Percentiles rank a stretch among this genome's conserved stretches.
Evolutionary conservation across 2,329 filamentous ascomycete species (phyloP).

Genomic region (Decorospora gaudefroyi): DNA sequence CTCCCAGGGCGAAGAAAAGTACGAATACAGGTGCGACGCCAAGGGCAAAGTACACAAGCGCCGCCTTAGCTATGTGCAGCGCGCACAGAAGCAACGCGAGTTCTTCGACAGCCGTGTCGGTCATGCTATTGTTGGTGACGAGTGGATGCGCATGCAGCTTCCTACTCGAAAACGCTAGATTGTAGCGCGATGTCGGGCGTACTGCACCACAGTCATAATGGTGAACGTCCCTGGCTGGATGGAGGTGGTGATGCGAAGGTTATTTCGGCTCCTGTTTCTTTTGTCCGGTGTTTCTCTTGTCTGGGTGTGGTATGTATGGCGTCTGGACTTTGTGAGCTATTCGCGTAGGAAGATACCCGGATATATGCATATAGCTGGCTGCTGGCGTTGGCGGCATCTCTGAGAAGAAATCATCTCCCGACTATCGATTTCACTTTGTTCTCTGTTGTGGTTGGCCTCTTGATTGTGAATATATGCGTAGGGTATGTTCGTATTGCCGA

Average conservation of each 20-base stretch:
- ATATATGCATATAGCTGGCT: constrained; percentile 11
- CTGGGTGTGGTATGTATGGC: too few relatives aligned
- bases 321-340: constrained; percentile 6
- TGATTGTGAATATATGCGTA: background rate
- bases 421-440: background rate
- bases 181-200: background rate
- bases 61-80: constrained; percentile 17
- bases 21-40: constrained; percentile 14
- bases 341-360: constrained; percentile 17
- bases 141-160: constrained; percentile 31
- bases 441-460: background rate
- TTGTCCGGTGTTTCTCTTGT: constrained; percentile 11
- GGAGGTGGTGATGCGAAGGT: constrained; percentile 3
- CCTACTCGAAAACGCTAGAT: constrained; percentile 14
- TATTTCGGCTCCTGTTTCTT: constrained; percentile 12
- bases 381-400: constrained; percentile 10
- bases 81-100: constrained; percentile 17
- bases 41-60: constrained; percentile 24
- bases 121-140: constrained; percentile 28
- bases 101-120: constrained; percentile 29
- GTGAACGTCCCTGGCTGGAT: constrained; percentile 1
- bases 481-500: background rate
- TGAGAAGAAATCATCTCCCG: background rate
- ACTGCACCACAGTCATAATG: background rate
- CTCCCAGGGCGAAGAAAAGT: constrained; percentile 23